These are phyloP conservation scores for Pythium insidiosum DNA, from an alignment of 352 stramenopile species.

Conservation along the genomic window DNA sequence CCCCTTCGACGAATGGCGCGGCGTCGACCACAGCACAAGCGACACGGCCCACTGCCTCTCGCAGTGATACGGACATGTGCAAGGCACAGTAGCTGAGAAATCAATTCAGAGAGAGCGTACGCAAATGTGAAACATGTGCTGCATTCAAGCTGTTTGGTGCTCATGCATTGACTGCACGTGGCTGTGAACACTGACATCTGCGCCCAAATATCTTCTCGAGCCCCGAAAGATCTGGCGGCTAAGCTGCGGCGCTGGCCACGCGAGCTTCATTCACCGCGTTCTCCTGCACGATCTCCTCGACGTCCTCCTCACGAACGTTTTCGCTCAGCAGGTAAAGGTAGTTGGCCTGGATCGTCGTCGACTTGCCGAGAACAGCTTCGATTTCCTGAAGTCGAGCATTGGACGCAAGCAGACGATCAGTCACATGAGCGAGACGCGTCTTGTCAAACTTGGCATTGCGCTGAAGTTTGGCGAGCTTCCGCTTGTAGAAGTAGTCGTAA, in stretches of 20 bases:
- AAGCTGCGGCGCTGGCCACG: no score
- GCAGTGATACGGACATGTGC: constrained; percentile 26
- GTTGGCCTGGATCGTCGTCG: constrained; percentile 52
- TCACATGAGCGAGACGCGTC: constrained; percentile 30
- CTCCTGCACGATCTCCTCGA: no score
- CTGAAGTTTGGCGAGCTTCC: constrained; percentile 47
- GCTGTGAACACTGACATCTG: no score
- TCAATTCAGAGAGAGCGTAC: no score
- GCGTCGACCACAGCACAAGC: background rate
- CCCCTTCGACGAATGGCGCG: background rate
- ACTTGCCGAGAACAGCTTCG: constrained; percentile 57
- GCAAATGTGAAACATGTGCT: no score
- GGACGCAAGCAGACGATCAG: constrained; percentile 24
- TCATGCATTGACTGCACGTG: no score
- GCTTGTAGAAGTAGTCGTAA: constrained; percentile 80
- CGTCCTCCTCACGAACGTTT: no score
- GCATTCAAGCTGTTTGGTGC: no score
- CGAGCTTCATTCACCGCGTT: no score
- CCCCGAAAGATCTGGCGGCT: no score
- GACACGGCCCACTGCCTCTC: constrained; percentile 6
- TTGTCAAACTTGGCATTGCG: constrained; percentile 51
- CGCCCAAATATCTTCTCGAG: no score
- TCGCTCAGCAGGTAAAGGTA: constrained; percentile 65
- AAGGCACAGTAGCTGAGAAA: constrained; percentile 18
- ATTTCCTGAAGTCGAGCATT: constrained; percentile 34